A percentile compares a stretch with the other conserved stretches of the same genome.
Conservation (phyloP, 345 rosid species). For the Brassica napus region Da-Ae NC_063445.1:23756001-23756500, state of each 20-base stretch:
- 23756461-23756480: constrained; percentile 7
- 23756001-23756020: constrained; percentile 33
- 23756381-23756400: constrained; percentile 7
- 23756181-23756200: constrained; percentile 11
- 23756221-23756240: constrained; percentile 8
- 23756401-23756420: constrained; percentile 32
- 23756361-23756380: constrained; percentile 10
- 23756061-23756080: constrained; percentile 35
- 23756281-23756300: constrained; percentile 19
- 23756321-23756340: constrained; percentile 38
- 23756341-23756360: not conserved
- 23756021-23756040: constrained; percentile 37
- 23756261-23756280: not conserved
- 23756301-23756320: constrained; percentile 9
- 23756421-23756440: constrained; percentile 16
- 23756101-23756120: constrained; percentile 28
- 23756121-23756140: constrained; percentile 18
- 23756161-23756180: constrained; percentile 37
- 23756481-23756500: not conserved
- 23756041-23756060: constrained; percentile 39
- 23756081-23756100: constrained; percentile 28
- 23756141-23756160: constrained; percentile 30
- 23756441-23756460: constrained; percentile 8
- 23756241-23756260: not conserved
- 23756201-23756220: constrained; percentile 30